These are phyloP conservation scores for Trametes meyenii DNA, from an alignment of 768 basidiomycete species.

Conservation along the genomic window DNA sequence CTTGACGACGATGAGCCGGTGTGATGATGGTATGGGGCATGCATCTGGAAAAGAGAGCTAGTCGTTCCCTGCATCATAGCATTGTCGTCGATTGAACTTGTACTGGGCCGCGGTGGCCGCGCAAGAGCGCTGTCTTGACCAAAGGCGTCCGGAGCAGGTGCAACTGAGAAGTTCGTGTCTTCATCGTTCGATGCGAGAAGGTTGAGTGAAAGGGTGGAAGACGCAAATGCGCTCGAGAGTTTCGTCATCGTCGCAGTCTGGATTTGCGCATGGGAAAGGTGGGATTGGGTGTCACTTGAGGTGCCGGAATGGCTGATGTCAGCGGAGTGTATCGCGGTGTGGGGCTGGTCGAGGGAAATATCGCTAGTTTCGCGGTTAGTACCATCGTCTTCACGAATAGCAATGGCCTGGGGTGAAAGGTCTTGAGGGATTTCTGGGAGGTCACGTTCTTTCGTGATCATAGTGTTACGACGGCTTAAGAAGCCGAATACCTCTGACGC, in stretches of 20 bases:
- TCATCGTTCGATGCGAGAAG: constrained; percentile 2
- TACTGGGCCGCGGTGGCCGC: too few species aligned
- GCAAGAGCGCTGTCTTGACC: too few species aligned
- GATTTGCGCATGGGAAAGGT: constrained; percentile 29
- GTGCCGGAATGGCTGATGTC: constrained; percentile 25
- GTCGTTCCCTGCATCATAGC: background rate
- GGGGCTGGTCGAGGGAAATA: constrained; percentile 6
- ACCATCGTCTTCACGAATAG: background rate
- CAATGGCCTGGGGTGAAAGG: constrained; percentile 27
- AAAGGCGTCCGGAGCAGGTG: too few species aligned
- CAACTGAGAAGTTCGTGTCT: background rate
- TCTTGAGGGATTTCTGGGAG: constrained; percentile 40
- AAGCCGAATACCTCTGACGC: constrained; percentile 81
- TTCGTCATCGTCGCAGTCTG: constrained; percentile 34
- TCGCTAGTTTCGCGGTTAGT: background rate
- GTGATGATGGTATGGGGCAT: background rate
- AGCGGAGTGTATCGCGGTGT: constrained; percentile 22
- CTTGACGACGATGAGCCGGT: constrained; percentile 13
- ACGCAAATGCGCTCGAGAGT: constrained; percentile 25
- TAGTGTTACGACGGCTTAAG: constrained; percentile 50
- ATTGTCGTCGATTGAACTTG: background rate
- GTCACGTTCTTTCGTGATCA: constrained; percentile 41
- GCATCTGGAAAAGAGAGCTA: background rate
- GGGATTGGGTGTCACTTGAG: constrained; percentile 27
- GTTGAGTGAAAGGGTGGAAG: constrained; percentile 17